Base-by-base conservation (phyloP, 768 basidiomycete species). In the Mycena indigotica region DNA sequence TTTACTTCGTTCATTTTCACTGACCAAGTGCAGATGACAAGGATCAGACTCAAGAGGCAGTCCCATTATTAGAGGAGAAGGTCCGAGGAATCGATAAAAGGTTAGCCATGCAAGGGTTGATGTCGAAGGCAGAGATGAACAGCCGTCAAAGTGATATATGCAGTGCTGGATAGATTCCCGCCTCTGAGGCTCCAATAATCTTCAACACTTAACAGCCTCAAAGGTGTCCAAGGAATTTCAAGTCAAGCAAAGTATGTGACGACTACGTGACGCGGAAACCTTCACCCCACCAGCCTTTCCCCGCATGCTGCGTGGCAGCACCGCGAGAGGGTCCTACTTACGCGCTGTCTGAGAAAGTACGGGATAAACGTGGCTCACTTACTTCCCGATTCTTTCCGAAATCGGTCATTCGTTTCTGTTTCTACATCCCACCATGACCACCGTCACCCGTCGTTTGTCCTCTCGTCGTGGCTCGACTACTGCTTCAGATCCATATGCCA, bases 401-500 rank as follows among this genome's bases (percentile, higher is more conserved):
- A n/a, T n/a, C n/a, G n/a, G n/a, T n/a, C n/a, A n/a, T n/a, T n/a
- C n/a, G n/a, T 10, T 15, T 25, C 46, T 53, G 30, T 52, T 41
- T 40, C 45, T 44, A 29, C 35, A 40, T 39, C 28, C 56, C 38
- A 55, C 63, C 32, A 58, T 50, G 50, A 50, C 40, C 45, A 41
- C 46, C 29, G 38, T 63, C 3, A 57, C 60, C 23, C 73, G 75
- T 29, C 64, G 77, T 44, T 75, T 90, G 35, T 75, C 81, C 24
- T 66, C 78, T 5, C 80, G 91, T 17, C 80, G 89, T 48, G 89
- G 90, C 17, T 92, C 91, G 0, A 71, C 79, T 15, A 77, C 83
- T 26, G 91, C 91, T 0, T 71, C 80, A 2, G 91, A 93, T 68
- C 89, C 91, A 0, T 86, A 77, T 64, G 88, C 81, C 40, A 69